phyloP scores from a whole-genome alignment of 768 basidiomycete species.

The Boletus subparvulus region DNA sequence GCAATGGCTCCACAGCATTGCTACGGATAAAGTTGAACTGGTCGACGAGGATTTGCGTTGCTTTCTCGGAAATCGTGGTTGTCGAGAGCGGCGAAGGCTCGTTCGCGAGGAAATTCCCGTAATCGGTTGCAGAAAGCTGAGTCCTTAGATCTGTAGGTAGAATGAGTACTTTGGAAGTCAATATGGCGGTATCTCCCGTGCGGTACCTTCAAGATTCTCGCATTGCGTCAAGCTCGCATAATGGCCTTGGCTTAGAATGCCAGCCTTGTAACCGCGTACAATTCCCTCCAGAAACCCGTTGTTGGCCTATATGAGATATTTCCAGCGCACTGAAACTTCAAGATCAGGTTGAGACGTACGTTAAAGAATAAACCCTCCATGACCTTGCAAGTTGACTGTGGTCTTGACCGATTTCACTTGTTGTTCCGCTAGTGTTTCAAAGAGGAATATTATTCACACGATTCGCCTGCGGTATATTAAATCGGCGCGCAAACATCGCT shows the following conservation, averaged over 20 bases:
- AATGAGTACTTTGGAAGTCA: slow-evolving; percentile 1
- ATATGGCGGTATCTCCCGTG: neutral
- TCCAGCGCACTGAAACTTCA: neutral
- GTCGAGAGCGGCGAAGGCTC: slow-evolving; percentile 93
- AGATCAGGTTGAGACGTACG: slow-evolving; percentile 41
- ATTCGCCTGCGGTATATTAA: neutral
- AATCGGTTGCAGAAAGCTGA: slow-evolving; percentile 94
- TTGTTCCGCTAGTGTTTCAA: neutral
- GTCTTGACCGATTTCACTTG: neutral
- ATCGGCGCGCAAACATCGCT: neutral
- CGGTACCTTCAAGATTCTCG: slow-evolving; percentile 90
- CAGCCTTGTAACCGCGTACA: slow-evolving; percentile 90
- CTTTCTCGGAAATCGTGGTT: slow-evolving; percentile 94
- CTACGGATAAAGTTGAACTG: slow-evolving; percentile 94
- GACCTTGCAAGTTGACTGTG: slow-evolving; percentile 9
- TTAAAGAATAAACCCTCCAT: slow-evolving; percentile 94
- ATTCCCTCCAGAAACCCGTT: slow-evolving; percentile 79
- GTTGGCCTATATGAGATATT: slow-evolving; percentile 53
- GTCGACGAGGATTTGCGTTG: slow-evolving; percentile 91
- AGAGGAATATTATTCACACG: slow-evolving; percentile 24
- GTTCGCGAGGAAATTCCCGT: slow-evolving; percentile 97
- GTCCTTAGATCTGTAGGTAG: slow-evolving; percentile 81
- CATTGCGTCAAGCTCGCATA: slow-evolving; percentile 95
- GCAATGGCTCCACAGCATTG: slow-evolving; percentile 88
- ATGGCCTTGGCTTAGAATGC: slow-evolving; percentile 83